These are phyloP conservation scores for Trichosporon asahii DNA, from an alignment of 1,284 basidiomycete genomes.

Conservation along the genomic window DNA sequence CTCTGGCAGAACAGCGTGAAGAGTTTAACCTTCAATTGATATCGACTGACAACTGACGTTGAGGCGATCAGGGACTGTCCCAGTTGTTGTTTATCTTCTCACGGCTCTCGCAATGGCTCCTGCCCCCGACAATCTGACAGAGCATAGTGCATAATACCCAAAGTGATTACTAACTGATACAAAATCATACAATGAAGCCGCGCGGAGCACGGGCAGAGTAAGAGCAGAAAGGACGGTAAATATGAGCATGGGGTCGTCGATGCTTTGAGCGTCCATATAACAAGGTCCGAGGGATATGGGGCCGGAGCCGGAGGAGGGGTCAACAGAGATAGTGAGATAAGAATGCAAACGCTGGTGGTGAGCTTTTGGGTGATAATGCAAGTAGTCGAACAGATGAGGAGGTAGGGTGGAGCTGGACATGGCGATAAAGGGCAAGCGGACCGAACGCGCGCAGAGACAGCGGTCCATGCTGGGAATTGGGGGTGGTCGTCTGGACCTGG, in stretches of 20 bases:
- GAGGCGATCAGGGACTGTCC: not conserved
- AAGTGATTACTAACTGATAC: not conserved
- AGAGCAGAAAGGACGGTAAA: not conserved
- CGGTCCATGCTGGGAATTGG: not conserved
- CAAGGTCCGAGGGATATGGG: no score
- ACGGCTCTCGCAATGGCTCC: not conserved
- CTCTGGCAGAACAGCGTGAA: not conserved
- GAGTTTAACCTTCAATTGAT: not conserved
- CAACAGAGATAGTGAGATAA: not conserved
- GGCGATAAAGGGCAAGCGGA: not conserved
- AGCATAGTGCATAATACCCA: not conserved
- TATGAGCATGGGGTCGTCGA: not conserved
- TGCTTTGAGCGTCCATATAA: not conserved
- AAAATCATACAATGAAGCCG: constrained; percentile 3
- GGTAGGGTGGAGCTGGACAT: not conserved
- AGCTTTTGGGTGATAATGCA: not conserved
- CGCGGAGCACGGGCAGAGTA: not conserved
- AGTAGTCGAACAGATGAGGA: not conserved
- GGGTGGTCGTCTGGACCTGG: not conserved
- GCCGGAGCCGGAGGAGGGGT: no score
- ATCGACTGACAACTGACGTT: not conserved
- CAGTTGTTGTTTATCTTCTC: not conserved
- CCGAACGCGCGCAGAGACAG: not conserved
- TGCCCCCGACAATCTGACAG: not conserved
- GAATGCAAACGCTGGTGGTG: not conserved